phyloP scores from a whole-genome alignment of 139 green algal genomes.

The Nannochloris sp. region DNA sequence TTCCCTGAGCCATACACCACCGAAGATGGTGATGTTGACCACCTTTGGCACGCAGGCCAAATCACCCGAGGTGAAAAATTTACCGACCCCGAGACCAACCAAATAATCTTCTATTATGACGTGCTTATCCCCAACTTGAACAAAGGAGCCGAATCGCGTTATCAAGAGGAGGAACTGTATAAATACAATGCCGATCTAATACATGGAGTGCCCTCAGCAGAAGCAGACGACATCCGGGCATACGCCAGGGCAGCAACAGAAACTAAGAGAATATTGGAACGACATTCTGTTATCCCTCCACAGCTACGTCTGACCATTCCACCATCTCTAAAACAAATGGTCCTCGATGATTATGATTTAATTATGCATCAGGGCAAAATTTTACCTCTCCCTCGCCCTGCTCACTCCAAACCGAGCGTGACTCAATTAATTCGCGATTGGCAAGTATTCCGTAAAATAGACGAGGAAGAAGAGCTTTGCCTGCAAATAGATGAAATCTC shows the following conservation, averaged over 20 bases:
- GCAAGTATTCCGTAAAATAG: neutral
- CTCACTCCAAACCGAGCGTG: conserved; percentile 39
- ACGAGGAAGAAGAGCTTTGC: conserved; percentile 8
- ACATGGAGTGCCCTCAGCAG: neutral
- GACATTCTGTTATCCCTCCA: conserved; percentile 1
- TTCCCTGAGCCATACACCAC: neutral
- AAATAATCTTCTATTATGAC: conserved; percentile 12
- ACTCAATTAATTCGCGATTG: conserved; percentile 28
- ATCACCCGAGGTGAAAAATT: conserved; percentile 24
- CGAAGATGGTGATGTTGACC: neutral
- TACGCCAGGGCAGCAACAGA: neutral
- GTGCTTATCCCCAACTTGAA: conserved; percentile 48
- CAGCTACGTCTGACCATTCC: conserved; percentile 59
- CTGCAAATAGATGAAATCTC: conserved; percentile 19
- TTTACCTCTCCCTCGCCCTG: conserved; percentile 48
- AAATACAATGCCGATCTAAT: neutral
- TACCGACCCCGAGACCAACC: neutral
- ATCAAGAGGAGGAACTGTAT: conserved; percentile 42
- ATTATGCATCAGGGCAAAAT: conserved; percentile 43
- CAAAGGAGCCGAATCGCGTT: conserved; percentile 75
- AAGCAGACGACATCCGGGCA: neutral
- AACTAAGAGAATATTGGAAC: neutral
- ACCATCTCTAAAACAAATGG: conserved; percentile 48
- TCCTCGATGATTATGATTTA: conserved; percentile 69
- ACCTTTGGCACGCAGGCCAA: neutral